phyloP scores from a whole-genome alignment of 768 basidiomycete genomes.

The Psilocybe subaeruginosa region DNA sequence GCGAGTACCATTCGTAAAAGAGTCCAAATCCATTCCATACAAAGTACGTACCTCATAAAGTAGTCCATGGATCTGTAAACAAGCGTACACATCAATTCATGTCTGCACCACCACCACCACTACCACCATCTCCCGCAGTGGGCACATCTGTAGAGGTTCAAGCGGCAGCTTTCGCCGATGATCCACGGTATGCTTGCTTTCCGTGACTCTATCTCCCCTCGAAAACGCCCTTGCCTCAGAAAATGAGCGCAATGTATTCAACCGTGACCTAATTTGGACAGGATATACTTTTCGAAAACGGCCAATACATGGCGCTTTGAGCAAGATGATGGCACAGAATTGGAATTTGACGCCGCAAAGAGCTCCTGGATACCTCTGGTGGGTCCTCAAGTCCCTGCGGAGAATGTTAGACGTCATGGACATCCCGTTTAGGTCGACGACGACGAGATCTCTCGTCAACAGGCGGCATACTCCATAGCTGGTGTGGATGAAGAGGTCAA shows the following conservation, averaged over 20 bases:
- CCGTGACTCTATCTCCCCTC: constrained; percentile 15
- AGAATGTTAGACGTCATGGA: not conserved
- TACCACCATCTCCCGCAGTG: constrained; percentile 51
- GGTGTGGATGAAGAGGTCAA: constrained; percentile 93
- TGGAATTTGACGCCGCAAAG: constrained; percentile 83
- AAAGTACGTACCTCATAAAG: too few relatives aligned
- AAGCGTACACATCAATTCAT: constrained; percentile 43
- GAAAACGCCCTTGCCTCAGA: constrained; percentile 15
- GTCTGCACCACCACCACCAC: constrained; percentile 50
- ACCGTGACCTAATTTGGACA: constrained; percentile 29
- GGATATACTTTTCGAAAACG: constrained; percentile 78
- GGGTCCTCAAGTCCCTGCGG: constrained; percentile 31
- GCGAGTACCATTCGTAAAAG: not conserved
- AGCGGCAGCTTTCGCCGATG: constrained; percentile 73
- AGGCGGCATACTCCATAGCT: constrained; percentile 90
- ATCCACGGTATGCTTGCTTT: constrained; percentile 58
- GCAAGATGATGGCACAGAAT: constrained; percentile 86
- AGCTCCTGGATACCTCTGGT: constrained; percentile 87
- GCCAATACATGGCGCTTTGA: constrained; percentile 87
- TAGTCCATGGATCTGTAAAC: constrained; percentile 30
- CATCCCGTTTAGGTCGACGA: constrained; percentile 70
- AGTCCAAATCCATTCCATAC: too few relatives aligned
- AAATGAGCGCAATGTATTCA: constrained; percentile 22
- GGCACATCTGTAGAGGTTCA: constrained; percentile 59
- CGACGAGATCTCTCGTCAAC: constrained; percentile 84